These are phyloP conservation scores for Kuraishia ogatae DNA, from an alignment of 805 yeast genomes.

Conservation along the genomic window DNA sequence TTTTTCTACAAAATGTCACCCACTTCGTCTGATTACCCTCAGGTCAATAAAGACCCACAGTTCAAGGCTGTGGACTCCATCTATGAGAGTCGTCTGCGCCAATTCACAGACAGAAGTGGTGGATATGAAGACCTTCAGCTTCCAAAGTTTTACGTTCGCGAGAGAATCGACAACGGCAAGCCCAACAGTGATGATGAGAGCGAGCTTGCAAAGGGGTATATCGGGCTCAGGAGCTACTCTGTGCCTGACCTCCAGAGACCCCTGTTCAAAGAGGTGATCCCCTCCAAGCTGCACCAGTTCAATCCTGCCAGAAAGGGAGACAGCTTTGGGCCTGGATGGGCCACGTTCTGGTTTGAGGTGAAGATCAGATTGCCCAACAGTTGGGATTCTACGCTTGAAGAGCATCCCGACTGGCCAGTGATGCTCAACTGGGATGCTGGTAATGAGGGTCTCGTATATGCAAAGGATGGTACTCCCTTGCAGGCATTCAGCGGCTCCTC, in stretches of 20 bases:
- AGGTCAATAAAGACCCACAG: slow-evolving; percentile 43
- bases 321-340: slow-evolving; percentile 91
- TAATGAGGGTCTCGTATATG: slow-evolving; percentile 79
- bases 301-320: slow-evolving; percentile 60
- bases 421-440: slow-evolving; percentile 78
- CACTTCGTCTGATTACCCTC: slow-evolving; percentile 22
- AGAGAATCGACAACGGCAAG: slow-evolving; percentile 36
- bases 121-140: slow-evolving; percentile 63
- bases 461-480: slow-evolving; percentile 52
- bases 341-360: slow-evolving; percentile 88
- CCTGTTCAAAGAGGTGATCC: slow-evolving; percentile 49
- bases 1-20: background rate
- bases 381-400: slow-evolving; percentile 32
- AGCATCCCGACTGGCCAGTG: slow-evolving; percentile 30
- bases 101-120: slow-evolving; percentile 68
- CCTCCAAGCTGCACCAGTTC: slow-evolving; percentile 36
- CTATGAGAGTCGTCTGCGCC: slow-evolving; percentile 65
- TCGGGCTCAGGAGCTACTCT: slow-evolving; percentile 57
- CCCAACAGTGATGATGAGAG: slow-evolving; percentile 6
- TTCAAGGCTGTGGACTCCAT: slow-evolving; percentile 72
- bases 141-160: slow-evolving; percentile 71
- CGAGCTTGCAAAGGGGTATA: slow-evolving; percentile 29
- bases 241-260: slow-evolving; percentile 70
- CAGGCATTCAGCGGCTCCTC: slow-evolving; percentile 87
- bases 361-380: slow-evolving; percentile 52